Base-by-base conservation (phyloP, 2,329 filamentous ascomycete species). In the Coleophoma crateriformis region DNA sequence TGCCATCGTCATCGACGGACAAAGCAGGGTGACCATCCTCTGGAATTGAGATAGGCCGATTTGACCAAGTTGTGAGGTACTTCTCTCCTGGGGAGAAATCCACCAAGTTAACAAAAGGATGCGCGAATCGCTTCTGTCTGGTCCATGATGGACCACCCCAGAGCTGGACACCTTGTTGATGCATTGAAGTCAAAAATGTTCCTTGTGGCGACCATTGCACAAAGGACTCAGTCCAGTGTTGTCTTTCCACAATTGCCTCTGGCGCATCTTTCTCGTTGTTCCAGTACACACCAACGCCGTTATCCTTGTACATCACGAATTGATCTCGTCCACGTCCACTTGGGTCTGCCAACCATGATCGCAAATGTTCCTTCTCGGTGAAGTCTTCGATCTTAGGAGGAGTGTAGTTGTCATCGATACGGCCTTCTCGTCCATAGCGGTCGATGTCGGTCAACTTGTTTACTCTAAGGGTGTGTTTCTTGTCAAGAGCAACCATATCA, bases 391-490 rank as follows among this genome's bases (percentile, higher is more conserved):
- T 86, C 60, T 85, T 74, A 47, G 94, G 94, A 45, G 86, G 75
- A 52, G 82, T 80, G 73, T 96, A 99, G 60, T 91, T 85, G 64
- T 99, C 94, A 59, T 96, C 88, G 62, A 99, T 81, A 58, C 90
- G 85, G 60, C 94, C 94, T 74, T 97, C 94, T 55, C 90, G 84
- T 56, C 94, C 94, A 69, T 89, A 99, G 59, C 94, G 87, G 68
- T 99, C 94, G 64, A 99, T 91, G 67, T 99, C 94, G 63, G 91
- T 96, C 63, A 99, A 80, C 74, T 99, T 99, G 83, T 99, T 99
- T 62, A 99, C 91, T 56, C 86, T 81, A 61, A 99, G 82, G 47
- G 82, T 96, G 78, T 99, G 91, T 75, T 86, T 96, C 81, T 95
- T 97, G 76, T 99, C 94, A 64, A 99, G 87, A 41, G 92, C 82